Base-by-base conservation (phyloP, 495 filamentous ascomycete species). In the Trichoderma asperelloides region DNA sequence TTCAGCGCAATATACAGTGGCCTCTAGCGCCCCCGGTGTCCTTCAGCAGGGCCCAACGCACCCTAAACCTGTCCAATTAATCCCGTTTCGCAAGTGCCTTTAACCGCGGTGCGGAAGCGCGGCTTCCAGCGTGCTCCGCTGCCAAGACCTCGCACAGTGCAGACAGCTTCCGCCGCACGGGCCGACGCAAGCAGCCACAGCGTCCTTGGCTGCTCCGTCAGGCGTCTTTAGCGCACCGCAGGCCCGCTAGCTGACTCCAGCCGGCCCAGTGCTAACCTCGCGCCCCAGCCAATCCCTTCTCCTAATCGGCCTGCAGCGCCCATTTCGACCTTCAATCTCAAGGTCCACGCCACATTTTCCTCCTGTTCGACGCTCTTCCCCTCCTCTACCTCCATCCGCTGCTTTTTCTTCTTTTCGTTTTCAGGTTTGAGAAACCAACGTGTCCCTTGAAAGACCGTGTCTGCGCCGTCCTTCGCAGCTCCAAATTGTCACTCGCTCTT, bases 401-500 rank as follows among this genome's bases (percentile, higher is more conserved):
- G 23, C 55, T 3, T 30, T 25, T 25, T 60, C 55, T 21, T 6
- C 55, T 13, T 33, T 11, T 21, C 12, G 11, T 60, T 21, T 30
- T 16, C 16, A 2, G 23, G 15, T 23, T 4, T 21, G 23, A 60
- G 11, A 60, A 23, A 3, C 8, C 25, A 60, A 30, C 25, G 40
- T 21, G 55, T 25, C 55, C 25, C 3, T 60, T 33, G 23, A 2
- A 60, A 3, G 55, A 60, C 23, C 23, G 27, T 3, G 27, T 60
- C 55, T 21, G 55, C 55, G 27, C 64, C 7, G 64, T 25, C 5
- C 18, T 65, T 47, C n/a, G 40, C 9, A 25, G 49, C 21, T 18
- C 30, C 64, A 47, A 28, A 25, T 25, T 39, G 33, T 41, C 64
- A 6, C 39, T 65, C 64, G 64, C 55, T 60, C 55, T 33, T 60